A percentile compares a stretch with the other conserved stretches of the same genome.
Conservation (phyloP, 306 rosid species). For the Alnus glutinosa region DNA sequence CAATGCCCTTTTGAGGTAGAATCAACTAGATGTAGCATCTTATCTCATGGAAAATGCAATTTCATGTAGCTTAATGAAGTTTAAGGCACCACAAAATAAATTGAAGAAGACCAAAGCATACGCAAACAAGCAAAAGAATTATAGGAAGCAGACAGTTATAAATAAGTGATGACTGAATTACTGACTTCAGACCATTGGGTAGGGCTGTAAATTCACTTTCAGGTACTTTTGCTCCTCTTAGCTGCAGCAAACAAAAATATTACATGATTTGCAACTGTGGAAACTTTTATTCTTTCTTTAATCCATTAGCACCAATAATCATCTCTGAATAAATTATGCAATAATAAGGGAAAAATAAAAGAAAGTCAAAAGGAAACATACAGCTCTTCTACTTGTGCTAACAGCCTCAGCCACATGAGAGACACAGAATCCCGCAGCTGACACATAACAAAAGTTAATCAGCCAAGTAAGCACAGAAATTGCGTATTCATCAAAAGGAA, state of each 20-base stretch:
- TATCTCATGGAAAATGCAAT: neutral
- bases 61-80: constrained; percentile 5
- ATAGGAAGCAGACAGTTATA: constrained; percentile 1
- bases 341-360: neutral
- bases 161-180: constrained; percentile 21
- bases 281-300: neutral
- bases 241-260: constrained; percentile 39
- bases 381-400: constrained; percentile 69
- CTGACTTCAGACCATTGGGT: constrained; percentile 92
- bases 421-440: constrained; percentile 45
- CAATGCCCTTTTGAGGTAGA: neutral
- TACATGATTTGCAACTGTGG: neutral
- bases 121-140: constrained; percentile 19
- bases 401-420: constrained; percentile 57
- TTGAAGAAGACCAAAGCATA: constrained; percentile 1
- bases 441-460: constrained; percentile 1
- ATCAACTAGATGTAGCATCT: neutral
- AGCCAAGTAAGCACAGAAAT: neutral
- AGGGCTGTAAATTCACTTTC: constrained; percentile 83
- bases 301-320: neutral
- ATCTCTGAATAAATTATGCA: neutral
- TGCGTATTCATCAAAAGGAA: neutral
- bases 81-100: neutral
- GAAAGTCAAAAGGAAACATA: constrained; percentile 27
- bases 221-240: constrained; percentile 78